A percentile compares a stretch with the other conserved stretches of the same genome.
Conservation (phyloP, 2,329 filamentous ascomycete species). For the Sclerotinia sclerotiorum region DNA sequence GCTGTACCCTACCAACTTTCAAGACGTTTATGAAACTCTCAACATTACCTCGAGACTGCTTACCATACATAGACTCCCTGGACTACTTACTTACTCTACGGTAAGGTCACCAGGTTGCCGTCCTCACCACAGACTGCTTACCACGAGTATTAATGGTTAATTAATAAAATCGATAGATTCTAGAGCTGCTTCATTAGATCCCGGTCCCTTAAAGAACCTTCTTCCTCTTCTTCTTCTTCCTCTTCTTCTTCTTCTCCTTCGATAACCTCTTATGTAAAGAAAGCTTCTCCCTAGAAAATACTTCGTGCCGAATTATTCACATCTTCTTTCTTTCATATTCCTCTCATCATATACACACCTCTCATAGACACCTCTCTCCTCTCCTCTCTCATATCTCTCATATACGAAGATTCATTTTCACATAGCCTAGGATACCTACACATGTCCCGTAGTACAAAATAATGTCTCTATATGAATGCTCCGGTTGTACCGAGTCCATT, state of each 20-base stretch:
- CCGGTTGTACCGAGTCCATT: conserved; percentile 13
- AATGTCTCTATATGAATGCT: conserved; percentile 23
- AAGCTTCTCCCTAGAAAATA: background rate
- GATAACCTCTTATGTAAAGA: background rate
- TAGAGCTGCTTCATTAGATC: conserved; percentile 4
- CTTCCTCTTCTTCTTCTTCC: too few relatives aligned
- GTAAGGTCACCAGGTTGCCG: background rate
- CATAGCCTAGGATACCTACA: background rate
- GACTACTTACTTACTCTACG: background rate
- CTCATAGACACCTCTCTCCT: background rate
- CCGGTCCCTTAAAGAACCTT: background rate
- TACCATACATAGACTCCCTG: background rate
- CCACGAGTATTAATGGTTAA: background rate
- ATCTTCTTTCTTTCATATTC: background rate
- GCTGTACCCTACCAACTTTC: background rate
- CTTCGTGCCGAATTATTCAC: background rate
- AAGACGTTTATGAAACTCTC: conserved; percentile 20
- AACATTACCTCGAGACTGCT: conserved; percentile 4
- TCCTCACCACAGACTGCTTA: too few relatives aligned
- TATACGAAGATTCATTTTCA: background rate
- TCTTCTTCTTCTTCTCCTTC: background rate
- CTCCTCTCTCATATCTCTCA: background rate
- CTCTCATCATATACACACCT: background rate
- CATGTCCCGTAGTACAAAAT: background rate
- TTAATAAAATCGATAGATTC: background rate